A percentile compares a stretch with the other conserved stretches of the same genome.
Evolutionary conservation across 2,329 filamentous ascomycete species (phyloP).

Genomic region (Alternaria ethzedia): DNA sequence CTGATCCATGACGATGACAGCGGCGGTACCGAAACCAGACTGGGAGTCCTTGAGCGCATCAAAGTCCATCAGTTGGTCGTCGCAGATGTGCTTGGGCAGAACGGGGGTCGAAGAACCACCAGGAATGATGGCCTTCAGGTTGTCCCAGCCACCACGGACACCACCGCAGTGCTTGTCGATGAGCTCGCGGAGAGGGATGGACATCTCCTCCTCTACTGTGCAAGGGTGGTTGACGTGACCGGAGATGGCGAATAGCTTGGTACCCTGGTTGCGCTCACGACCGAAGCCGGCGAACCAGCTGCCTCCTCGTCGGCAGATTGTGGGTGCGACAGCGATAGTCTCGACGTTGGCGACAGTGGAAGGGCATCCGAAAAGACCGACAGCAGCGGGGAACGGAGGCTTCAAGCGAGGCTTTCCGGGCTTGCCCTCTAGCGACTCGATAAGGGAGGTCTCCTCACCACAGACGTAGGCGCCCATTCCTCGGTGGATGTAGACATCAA

Average conservation of each 20-base stretch:
- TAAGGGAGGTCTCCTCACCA: conserved; percentile 96
- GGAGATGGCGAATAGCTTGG: conserved; percentile 98
- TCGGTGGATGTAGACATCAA: conserved; percentile 95
- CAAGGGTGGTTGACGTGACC: conserved; percentile 98
- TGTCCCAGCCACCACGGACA: conserved; percentile 96
- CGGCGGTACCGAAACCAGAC: conserved; percentile 94
- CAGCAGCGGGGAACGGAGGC: conserved; percentile 96
- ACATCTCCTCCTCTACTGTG: conserved; percentile 99
- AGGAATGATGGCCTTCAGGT: conserved; percentile 91
- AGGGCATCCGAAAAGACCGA: conserved; percentile 97
- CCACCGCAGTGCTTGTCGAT: conserved; percentile 99
- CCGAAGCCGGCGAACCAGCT: conserved; percentile 94
- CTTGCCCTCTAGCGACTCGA: conserved; percentile 98
- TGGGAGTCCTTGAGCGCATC: conserved; percentile 97
- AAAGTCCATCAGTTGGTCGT: conserved; percentile 98
- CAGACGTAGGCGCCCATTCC: conserved; percentile 98
- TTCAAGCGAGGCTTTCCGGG: conserved; percentile 98
- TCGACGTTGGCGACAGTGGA: conserved; percentile 98
- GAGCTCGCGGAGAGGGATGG: conserved; percentile 90
- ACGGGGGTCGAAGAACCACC: conserved; percentile 97
- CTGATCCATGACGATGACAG: conserved; percentile 99
- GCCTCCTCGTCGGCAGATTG: conserved; percentile 90
- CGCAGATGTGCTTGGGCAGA: conserved; percentile 85
- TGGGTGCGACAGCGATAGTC: conserved; percentile 92
- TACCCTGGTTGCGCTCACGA: conserved; percentile 94